phyloP scores from a whole-genome alignment of 129 eudicot genomes.

The Artemisia tridentata region DNA sequence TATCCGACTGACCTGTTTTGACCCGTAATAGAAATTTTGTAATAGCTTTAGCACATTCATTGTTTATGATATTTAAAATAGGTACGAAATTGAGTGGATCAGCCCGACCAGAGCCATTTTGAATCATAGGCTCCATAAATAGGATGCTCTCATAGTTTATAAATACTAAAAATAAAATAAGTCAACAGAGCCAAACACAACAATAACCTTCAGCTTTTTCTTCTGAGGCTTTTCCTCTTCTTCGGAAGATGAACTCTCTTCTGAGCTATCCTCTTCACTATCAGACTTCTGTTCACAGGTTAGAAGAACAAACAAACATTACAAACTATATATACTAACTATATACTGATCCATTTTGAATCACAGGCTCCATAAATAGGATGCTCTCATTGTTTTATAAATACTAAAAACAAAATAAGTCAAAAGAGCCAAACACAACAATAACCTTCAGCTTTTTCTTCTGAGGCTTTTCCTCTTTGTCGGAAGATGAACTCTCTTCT shows the following conservation, averaged over 20 bases:
- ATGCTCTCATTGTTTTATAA: background rate
- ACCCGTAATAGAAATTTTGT: too few species aligned
- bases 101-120: too few species aligned
- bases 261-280: background rate
- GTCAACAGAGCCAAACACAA: background rate
- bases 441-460: conserved; percentile 5
- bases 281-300: background rate
- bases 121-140: background rate
- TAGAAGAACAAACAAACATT: background rate
- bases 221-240: background rate
- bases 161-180: background rate
- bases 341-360: too few species aligned
- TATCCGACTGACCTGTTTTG: too few species aligned
- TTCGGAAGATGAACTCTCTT: background rate
- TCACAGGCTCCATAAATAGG: background rate
- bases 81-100: too few species aligned
- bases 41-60: too few species aligned
- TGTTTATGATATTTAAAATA: too few species aligned
- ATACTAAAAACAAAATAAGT: background rate
- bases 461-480: background rate
- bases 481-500: background rate
- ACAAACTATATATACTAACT: background rate
- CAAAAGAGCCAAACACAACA: background rate
- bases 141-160: background rate
- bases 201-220: conserved; percentile 1